Conservation (phyloP, 257 asterid species). For the Nicotiana sylvestris region DNA sequence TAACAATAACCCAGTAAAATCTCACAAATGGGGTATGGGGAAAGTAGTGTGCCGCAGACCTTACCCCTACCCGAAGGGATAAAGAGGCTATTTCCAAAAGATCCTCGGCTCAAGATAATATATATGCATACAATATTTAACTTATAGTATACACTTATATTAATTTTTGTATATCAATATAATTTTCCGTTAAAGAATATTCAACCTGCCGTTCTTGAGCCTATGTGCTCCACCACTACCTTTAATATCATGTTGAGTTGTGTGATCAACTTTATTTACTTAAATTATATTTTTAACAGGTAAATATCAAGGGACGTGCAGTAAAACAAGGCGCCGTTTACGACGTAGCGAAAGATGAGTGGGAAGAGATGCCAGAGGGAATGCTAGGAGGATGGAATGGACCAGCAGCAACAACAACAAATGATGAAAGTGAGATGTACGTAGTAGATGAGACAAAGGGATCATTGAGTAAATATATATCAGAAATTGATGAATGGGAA, state of each 20-base stretch:
- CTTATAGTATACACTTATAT: too few species aligned
- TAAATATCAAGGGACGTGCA: conserved; percentile 53
- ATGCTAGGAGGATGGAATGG: conserved; percentile 74
- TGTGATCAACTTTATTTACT: not conserved
- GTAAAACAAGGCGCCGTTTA: conserved; percentile 46
- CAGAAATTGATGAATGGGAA: conserved; percentile 54
- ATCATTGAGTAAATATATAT: conserved; percentile 38
- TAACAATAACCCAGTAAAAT: too few species aligned
- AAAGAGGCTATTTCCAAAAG: too few species aligned
- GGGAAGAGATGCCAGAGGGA: conserved; percentile 62
- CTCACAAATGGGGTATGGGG: too few species aligned
- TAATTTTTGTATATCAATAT: too few species aligned
- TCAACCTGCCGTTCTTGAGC: not conserved
- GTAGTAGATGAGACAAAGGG: conserved; percentile 57
- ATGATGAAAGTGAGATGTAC: conserved; percentile 35
- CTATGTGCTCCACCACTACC: not conserved
- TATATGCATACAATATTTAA: too few species aligned
- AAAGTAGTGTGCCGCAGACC: too few species aligned
- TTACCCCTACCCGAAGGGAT: too few species aligned
- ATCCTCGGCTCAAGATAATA: too few species aligned
- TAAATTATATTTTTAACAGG: not conserved
- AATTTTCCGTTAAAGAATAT: not conserved
- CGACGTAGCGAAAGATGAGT: conserved; percentile 23
- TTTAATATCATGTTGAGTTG: not conserved
- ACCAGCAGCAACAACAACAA: conserved; percentile 37